Percentiles rank a stretch among this genome's conserved stretches.
Conservation (phyloP, 768 basidiomycete species). For the Lactarius tabidus region DNA sequence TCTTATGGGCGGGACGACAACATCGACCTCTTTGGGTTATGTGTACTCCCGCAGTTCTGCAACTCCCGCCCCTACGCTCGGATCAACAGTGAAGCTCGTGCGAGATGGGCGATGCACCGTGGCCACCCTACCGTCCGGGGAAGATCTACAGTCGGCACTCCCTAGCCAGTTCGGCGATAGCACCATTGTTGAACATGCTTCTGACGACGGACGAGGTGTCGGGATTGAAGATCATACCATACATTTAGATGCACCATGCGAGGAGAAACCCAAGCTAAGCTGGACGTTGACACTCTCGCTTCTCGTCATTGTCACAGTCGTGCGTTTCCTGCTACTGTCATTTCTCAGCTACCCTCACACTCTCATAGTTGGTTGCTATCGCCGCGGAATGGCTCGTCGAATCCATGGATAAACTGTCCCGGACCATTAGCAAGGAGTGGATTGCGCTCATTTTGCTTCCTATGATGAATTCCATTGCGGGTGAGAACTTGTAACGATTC, state of each 20-base stretch:
- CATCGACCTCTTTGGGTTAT: constrained; percentile 17
- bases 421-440: constrained; percentile 78
- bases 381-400: constrained; percentile 75
- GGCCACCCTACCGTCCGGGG: constrained; percentile 19
- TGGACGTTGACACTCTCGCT: constrained; percentile 20
- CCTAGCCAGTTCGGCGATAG: constrained; percentile 2
- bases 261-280: constrained; percentile 22
- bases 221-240: neutral
- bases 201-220: constrained; percentile 6
- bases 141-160: constrained; percentile 10
- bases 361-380: constrained; percentile 46
- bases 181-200: constrained; percentile 8
- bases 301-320: constrained; percentile 19
- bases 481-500: constrained; percentile 34
- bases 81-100: constrained; percentile 25
- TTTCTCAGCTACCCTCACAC: constrained; percentile 1
- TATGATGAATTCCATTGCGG: constrained; percentile 75
- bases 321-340: constrained; percentile 2
- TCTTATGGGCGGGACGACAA: constrained; percentile 1
- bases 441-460: constrained; percentile 86
- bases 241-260: neutral
- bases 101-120: constrained; percentile 22
- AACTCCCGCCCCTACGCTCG: constrained; percentile 19
- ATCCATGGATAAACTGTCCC: constrained; percentile 75
- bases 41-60: constrained; percentile 16